These are phyloP conservation scores for Sugiyamaella chiloensis DNA, from an alignment of 805 yeast genomes.

Conservation along the genomic window DNA sequence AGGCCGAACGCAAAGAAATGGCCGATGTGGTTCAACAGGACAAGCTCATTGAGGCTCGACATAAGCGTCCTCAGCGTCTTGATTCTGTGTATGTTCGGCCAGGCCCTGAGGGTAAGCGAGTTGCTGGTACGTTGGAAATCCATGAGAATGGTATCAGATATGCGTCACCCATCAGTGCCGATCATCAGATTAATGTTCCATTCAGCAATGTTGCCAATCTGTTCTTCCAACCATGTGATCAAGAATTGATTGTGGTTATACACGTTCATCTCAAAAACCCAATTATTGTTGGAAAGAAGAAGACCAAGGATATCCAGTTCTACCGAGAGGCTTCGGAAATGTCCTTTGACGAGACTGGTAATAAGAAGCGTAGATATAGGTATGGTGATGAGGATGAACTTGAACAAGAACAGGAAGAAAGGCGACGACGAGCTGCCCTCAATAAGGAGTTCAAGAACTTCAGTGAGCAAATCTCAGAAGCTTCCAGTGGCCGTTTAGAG, in stretches of 20 bases:
- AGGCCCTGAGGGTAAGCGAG: conserved; percentile 94
- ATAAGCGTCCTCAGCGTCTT: conserved; percentile 79
- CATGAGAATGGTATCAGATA: conserved; percentile 96
- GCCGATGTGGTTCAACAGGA: conserved; percentile 96
- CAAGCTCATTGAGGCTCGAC: conserved; percentile 72
- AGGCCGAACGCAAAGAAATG: conserved; percentile 82
- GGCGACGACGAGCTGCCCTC: conserved; percentile 82
- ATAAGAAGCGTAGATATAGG: conserved; percentile 75
- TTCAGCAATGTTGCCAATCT: conserved; percentile 89
- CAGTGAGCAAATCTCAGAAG: conserved; percentile 87
- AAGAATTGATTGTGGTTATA: conserved; percentile 86
- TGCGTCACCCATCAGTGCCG: conserved; percentile 79
- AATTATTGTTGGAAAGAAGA: conserved; percentile 91
- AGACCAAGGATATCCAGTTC: conserved; percentile 92
- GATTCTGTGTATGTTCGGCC: conserved; percentile 92
- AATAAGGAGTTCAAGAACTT: conserved; percentile 89
- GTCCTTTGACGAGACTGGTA: conserved; percentile 96
- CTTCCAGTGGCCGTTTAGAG: conserved; percentile 77
- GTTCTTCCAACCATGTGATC: conserved; percentile 94
- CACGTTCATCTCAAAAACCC: conserved; percentile 93
- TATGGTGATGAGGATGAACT: conserved; percentile 98
- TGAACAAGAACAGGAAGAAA: conserved; percentile 97
- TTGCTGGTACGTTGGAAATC: conserved; percentile 83
- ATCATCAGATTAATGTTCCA: conserved; percentile 81
- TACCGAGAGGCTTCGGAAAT: conserved; percentile 96